Evolutionary conservation across 2,329 filamentous ascomycete genomes (phyloP).

Genomic region (Huntiella abstrusa): DNA sequence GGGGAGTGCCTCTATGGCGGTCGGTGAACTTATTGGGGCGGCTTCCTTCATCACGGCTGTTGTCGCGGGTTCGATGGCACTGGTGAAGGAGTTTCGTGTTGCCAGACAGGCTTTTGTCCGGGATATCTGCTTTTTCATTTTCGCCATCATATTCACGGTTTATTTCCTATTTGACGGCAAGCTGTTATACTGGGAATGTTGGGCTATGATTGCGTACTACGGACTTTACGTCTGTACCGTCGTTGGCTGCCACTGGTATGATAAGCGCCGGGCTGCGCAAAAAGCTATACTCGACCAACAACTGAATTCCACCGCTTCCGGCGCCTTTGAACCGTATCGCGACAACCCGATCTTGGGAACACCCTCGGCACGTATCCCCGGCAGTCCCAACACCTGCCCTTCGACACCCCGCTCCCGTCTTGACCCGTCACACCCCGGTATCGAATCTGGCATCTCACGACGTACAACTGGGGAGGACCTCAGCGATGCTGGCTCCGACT

Average conservation of each 20-base stretch:
- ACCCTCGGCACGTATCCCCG: background rate
- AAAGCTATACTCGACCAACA: constrained; percentile 6
- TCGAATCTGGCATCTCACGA: constrained; percentile 23
- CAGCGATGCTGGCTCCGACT: constrained; percentile 30
- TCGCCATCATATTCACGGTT: constrained; percentile 74
- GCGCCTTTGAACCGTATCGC: constrained; percentile 35
- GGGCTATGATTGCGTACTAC: constrained; percentile 80
- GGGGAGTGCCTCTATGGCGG: constrained; percentile 88
- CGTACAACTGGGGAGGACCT: constrained; percentile 18
- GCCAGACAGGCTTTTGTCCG: constrained; percentile 76
- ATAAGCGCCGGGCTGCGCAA: constrained; percentile 2
- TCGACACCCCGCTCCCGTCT: constrained; percentile 6
- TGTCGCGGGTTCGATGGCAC: constrained; percentile 88
- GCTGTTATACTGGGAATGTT: constrained; percentile 76
- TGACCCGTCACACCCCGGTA: constrained; percentile 13
- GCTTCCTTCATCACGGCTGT: constrained; percentile 93
- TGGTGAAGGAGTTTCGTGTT: constrained; percentile 89
- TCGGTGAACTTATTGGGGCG: constrained; percentile 87
- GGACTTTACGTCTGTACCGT: constrained; percentile 76
- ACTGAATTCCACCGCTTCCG: constrained; percentile 12
- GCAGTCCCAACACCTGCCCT: background rate
- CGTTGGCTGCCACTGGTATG: constrained; percentile 69
- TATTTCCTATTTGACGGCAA: constrained; percentile 69
- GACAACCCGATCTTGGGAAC: constrained; percentile 25
- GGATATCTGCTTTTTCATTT: constrained; percentile 81